A percentile compares a stretch with the other conserved stretches of the same genome.
These are phyloP conservation scores for Isabelozyma gotoi DNA, from an alignment of 805 yeast species.

Conservation along the genomic window DNA sequence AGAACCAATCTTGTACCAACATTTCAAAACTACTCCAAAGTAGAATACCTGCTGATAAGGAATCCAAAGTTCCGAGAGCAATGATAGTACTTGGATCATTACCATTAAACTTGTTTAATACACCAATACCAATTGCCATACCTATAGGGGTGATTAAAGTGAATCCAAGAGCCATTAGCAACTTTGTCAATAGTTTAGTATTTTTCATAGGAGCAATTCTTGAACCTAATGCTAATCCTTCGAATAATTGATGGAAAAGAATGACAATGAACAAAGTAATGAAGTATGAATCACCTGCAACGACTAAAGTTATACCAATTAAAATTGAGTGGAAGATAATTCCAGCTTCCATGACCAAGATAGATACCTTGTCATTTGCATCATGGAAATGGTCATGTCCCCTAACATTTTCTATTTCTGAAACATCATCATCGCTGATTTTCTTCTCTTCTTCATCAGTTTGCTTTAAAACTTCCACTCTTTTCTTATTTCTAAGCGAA, in stretches of 20 bases:
- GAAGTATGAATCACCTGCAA: conserved; percentile 28
- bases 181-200: conserved; percentile 8
- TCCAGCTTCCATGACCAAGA: conserved; percentile 23
- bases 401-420: neutral
- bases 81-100: conserved; percentile 27
- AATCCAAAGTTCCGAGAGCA: conserved; percentile 31
- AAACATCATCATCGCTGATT: conserved; percentile 1
- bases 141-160: conserved; percentile 27
- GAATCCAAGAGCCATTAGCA: conserved; percentile 19
- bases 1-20: conserved; percentile 29
- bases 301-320: conserved; percentile 27
- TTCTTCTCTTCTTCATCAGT: conserved; percentile 2
- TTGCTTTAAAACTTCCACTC: neutral
- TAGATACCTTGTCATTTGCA: conserved; percentile 11
- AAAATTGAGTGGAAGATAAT: conserved; percentile 30
- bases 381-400: neutral
- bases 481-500: conserved; percentile 2
- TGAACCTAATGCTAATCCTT: conserved; percentile 30
- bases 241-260: conserved; percentile 32
- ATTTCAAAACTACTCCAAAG: conserved; percentile 32
- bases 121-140: conserved; percentile 33
- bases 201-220: conserved; percentile 16
- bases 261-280: conserved; percentile 28
- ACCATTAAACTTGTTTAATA: conserved; percentile 23
- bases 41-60: conserved; percentile 34